Conservation (phyloP, 2,329 filamentous ascomycete species). For the Blumeria hordei region DNA sequence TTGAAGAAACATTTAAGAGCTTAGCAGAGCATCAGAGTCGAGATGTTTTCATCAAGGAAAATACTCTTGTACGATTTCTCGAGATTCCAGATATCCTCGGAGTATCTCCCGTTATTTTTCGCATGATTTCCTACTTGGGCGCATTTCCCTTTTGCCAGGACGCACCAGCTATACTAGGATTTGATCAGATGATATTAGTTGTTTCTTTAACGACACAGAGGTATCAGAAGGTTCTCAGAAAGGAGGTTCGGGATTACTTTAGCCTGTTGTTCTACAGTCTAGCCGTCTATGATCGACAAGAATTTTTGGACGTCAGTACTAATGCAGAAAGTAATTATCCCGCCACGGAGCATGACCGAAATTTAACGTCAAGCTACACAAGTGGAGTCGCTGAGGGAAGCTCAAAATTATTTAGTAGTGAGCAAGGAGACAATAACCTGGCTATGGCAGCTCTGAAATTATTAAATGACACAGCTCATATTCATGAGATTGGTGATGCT, state of each 20-base stretch:
- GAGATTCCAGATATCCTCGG: conserved; percentile 47
- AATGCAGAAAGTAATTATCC: conserved; percentile 16
- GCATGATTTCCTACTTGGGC: conserved; percentile 45
- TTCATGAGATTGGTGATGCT: conserved; percentile 27
- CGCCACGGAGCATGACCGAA: conserved; percentile 18
- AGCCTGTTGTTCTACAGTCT: conserved; percentile 47
- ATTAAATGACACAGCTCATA: conserved; percentile 33
- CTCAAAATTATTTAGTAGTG: conserved; percentile 7
- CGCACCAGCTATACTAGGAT: conserved; percentile 43
- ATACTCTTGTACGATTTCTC: conserved; percentile 46
- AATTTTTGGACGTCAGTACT: conserved; percentile 11
- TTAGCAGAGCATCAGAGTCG: conserved; percentile 39
- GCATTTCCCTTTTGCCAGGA: conserved; percentile 51
- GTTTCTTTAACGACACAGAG: conserved; percentile 49
- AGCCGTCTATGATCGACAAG: conserved; percentile 41
- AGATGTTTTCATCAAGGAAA: conserved; percentile 42
- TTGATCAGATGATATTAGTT: conserved; percentile 47
- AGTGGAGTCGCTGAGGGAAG: conserved; percentile 20
- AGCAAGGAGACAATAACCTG: conserved; percentile 34
- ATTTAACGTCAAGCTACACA: conserved; percentile 6
- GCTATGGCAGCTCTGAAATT: conserved; percentile 45
- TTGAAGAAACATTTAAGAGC: conserved; percentile 47
- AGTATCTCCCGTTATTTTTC: conserved; percentile 43
- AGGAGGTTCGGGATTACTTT: conserved; percentile 29
- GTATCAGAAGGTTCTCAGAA: conserved; percentile 36